Conservation (phyloP, 139 green algal species). For the Astrephomene gubernaculifera region DNA sequence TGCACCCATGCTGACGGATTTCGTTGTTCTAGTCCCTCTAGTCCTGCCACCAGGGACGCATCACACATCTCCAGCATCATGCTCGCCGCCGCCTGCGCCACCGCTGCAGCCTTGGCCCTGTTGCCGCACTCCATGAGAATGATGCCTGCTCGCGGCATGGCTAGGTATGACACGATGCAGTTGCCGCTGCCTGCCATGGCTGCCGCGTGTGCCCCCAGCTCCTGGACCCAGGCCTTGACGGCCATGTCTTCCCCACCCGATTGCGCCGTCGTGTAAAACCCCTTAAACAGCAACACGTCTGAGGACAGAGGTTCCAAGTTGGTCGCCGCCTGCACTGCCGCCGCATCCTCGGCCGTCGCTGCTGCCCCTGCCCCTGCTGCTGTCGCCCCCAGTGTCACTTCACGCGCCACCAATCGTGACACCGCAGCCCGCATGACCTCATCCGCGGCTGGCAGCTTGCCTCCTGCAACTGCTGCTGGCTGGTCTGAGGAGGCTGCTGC, state of each 20-base stretch:
- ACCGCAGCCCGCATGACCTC: background rate
- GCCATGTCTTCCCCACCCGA: background rate
- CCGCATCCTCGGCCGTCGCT: background rate
- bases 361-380: background rate
- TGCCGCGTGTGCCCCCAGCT: background rate
- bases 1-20: background rate
- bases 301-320: background rate
- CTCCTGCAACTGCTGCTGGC: background rate
- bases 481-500: background rate
- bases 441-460: background rate
- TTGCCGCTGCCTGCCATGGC: background rate
- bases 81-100: background rate
- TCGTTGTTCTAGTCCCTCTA: background rate
- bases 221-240: background rate
- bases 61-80: no score
- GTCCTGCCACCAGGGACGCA: background rate
- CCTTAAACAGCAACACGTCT: background rate
- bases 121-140: background rate
- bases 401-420: background rate
- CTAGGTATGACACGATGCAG: background rate
- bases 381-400: background rate
- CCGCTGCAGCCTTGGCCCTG: background rate
- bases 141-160: no score
- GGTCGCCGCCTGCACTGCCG: no score
- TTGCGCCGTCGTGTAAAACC: background rate